These are phyloP conservation scores for Bisporella sp. DNA, from an alignment of 2,329 filamentous ascomycete species.

Conservation along the genomic window DNA sequence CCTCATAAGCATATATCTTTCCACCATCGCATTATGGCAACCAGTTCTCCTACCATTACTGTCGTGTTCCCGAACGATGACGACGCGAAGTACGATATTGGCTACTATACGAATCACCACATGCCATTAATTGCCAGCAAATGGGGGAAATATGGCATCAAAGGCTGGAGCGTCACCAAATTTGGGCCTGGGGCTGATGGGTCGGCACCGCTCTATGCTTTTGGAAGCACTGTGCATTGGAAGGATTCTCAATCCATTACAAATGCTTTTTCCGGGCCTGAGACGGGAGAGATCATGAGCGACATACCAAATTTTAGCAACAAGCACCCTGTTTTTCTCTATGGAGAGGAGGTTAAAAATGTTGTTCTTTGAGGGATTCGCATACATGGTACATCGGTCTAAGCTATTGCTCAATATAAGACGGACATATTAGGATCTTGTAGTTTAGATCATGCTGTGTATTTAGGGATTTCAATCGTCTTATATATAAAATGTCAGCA, in stretches of 20 bases:
- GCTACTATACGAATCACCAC: constrained; percentile 41
- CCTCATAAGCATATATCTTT: no score
- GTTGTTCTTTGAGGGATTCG: no score
- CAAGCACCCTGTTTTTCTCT: no score
- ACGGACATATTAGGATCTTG: no score
- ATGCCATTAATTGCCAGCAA: constrained; percentile 35
- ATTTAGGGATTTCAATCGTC: no score
- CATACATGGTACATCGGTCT: no score
- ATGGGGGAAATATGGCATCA: constrained; percentile 35
- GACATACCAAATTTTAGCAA: neutral
- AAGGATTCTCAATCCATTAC: neutral
- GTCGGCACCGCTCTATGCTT: neutral
- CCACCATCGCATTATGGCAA: no score
- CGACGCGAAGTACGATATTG: constrained; percentile 37
- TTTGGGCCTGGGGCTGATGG: neutral
- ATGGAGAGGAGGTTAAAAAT: no score
- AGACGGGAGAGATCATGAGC: neutral
- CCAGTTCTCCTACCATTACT: neutral
- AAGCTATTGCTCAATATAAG: no score
- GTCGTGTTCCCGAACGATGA: constrained; percentile 34
- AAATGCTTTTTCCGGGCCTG: neutral
- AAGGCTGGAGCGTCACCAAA: constrained; percentile 26
- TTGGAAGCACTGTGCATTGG: neutral
- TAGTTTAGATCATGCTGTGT: no score
- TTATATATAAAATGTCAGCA: no score